These are phyloP conservation scores for Licmophora abbreviata DNA, from an alignment of 108 stramenopile genomes.

Conservation along the genomic window DNA sequence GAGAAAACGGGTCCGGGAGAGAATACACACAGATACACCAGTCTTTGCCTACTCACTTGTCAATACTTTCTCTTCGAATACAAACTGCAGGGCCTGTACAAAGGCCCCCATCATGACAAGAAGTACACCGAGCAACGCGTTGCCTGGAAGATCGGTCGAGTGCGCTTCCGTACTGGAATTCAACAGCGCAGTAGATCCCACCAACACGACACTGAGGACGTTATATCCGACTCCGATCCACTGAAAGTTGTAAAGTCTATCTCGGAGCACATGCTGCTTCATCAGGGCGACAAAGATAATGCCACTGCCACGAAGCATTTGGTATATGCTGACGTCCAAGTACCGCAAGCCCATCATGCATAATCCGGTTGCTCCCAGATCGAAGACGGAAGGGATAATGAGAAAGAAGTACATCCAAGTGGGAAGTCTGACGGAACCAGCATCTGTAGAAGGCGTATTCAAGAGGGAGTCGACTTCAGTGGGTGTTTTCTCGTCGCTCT, in stretches of 20 bases:
- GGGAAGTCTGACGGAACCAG: no score
- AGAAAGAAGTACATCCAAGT: constrained; percentile 83
- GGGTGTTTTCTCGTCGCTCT: neutral
- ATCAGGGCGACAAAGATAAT: constrained; percentile 90
- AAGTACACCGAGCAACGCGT: constrained; percentile 66
- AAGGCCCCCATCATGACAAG: constrained; percentile 80
- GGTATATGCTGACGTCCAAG: constrained; percentile 81
- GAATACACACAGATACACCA: no score
- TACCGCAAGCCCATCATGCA: constrained; percentile 88
- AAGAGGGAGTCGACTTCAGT: no score
- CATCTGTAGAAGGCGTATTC: no score
- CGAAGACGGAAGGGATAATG: constrained; percentile 78
- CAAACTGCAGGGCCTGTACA: constrained; percentile 85
- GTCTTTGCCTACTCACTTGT: no score
- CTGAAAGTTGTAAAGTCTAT: constrained; percentile 63
- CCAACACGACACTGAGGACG: constrained; percentile 71
- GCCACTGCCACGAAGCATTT: constrained; percentile 80
- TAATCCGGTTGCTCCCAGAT: constrained; percentile 79
- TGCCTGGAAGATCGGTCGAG: neutral
- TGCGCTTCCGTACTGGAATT: constrained; percentile 12
- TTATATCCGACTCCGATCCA: constrained; percentile 87
- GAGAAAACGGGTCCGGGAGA: no score
- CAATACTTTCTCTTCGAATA: constrained; percentile 92
- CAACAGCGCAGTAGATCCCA: constrained; percentile 72
- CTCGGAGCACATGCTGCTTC: constrained; percentile 76